phyloP scores from a whole-genome alignment of 2,329 filamentous ascomycete genomes.

The Penicillium rolfsii region DNA sequence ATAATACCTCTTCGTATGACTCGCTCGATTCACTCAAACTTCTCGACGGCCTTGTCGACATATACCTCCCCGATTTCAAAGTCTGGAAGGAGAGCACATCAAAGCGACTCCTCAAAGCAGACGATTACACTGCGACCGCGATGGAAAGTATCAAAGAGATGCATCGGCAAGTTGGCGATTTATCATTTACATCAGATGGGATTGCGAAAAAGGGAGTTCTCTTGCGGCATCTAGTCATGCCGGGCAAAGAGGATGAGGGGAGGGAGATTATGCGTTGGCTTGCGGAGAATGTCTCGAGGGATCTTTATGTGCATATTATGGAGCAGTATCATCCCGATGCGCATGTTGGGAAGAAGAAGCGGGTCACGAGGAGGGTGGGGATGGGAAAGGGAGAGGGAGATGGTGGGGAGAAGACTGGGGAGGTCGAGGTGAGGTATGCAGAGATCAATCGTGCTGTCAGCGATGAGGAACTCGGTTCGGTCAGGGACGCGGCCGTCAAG shows the following conservation, averaged over 20 bases:
- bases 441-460: constrained; percentile 77
- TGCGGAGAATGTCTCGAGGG: constrained; percentile 70
- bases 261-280: constrained; percentile 75
- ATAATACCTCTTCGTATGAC: constrained; percentile 84
- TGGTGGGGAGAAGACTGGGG: background rate
- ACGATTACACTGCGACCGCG: constrained; percentile 72
- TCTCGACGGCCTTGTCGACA: constrained; percentile 78
- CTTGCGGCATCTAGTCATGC: constrained; percentile 83
- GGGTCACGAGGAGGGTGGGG: constrained; percentile 36
- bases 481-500: constrained; percentile 68
- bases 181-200: constrained; percentile 79
- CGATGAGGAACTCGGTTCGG: constrained; percentile 65
- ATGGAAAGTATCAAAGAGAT: constrained; percentile 78
- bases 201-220: constrained; percentile 78
- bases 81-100: constrained; percentile 71
- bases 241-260: constrained; percentile 74
- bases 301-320: constrained; percentile 85
- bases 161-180: constrained; percentile 78
- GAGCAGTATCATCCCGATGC: constrained; percentile 83
- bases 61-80: constrained; percentile 89
- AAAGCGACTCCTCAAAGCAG: constrained; percentile 73
- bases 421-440: constrained; percentile 64
- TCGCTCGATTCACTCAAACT: constrained; percentile 71
- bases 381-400: constrained; percentile 21
- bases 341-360: constrained; percentile 73